A percentile compares a stretch with the other conserved stretches of the same genome.
Conservation (phyloP, 257 asterid species). For the Linaria vulgaris region DNA sequence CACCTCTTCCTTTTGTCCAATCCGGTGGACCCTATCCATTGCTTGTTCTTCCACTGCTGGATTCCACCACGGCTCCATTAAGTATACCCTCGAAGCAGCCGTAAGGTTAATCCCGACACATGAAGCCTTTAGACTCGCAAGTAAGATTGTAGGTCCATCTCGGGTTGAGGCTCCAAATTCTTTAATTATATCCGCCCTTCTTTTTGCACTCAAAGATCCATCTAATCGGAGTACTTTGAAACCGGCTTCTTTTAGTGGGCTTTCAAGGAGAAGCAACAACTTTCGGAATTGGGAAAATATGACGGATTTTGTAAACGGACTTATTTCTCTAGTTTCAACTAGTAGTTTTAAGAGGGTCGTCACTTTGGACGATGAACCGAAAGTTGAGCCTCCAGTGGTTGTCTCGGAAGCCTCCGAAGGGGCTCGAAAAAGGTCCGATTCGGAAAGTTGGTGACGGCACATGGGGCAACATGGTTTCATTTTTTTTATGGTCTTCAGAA, state of each 20-base stretch:
- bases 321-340: slow-evolving; percentile 41
- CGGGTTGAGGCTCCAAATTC: slow-evolving; percentile 58
- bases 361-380: slow-evolving; percentile 66
- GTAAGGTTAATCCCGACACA: slow-evolving; percentile 81
- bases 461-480: slow-evolving; percentile 69
- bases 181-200: slow-evolving; percentile 56
- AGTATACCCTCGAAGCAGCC: slow-evolving; percentile 74
- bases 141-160: slow-evolving; percentile 70
- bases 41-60: slow-evolving; percentile 97
- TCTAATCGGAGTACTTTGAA: slow-evolving; percentile 68
- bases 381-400: slow-evolving; percentile 23
- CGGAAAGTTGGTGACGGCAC: slow-evolving; percentile 72
- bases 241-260: slow-evolving; percentile 63
- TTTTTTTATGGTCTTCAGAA: slow-evolving; percentile 54
- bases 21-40: slow-evolving; percentile 91
- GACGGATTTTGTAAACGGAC: slow-evolving; percentile 59
- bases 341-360: slow-evolving; percentile 61
- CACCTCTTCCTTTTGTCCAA: slow-evolving; percentile 76
- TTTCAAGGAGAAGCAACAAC: slow-evolving; percentile 72
- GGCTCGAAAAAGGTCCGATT: slow-evolving; percentile 59
- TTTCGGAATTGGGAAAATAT: slow-evolving; percentile 80
- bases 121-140: slow-evolving; percentile 83
- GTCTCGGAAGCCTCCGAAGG: slow-evolving; percentile 52
- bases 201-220: slow-evolving; percentile 69
- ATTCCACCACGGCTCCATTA: slow-evolving; percentile 98